A percentile compares a stretch with the other conserved stretches of the same genome.
Evolutionary conservation across 352 stramenopile species (phyloP).

Genomic region (Phytophthora europaea): DNA sequence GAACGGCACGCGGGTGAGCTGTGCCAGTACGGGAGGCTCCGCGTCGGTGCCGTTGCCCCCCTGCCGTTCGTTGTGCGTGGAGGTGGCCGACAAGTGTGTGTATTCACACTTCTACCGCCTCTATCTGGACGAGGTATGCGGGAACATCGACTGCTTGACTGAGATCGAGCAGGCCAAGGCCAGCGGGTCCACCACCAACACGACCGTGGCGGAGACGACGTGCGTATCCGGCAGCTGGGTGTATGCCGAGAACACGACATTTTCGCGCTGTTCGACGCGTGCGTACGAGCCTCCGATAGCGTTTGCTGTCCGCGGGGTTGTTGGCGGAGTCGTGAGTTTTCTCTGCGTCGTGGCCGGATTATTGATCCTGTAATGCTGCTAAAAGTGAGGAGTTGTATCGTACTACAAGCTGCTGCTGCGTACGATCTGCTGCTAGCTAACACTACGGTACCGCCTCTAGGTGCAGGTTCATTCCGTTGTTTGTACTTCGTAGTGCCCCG

Average conservation of each 20-base stretch:
- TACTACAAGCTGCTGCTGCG: not conserved
- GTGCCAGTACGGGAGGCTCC: conserved; percentile 31
- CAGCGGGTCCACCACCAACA: conserved; percentile 34
- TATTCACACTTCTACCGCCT: conserved; percentile 76
- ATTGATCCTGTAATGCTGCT: not conserved
- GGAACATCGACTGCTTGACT: conserved; percentile 66
- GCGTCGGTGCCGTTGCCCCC: conserved; percentile 52
- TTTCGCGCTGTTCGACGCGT: conserved; percentile 69
- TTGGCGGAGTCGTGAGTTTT: not conserved
- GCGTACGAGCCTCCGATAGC: conserved; percentile 48
- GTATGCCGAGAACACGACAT: conserved; percentile 52
- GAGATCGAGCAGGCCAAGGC: conserved; percentile 53
- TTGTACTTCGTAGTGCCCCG: too few species aligned
- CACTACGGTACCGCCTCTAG: too few species aligned
- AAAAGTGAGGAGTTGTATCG: not conserved
- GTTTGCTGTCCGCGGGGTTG: not conserved
- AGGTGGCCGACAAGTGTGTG: conserved; percentile 82
- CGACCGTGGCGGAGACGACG: conserved; percentile 42
- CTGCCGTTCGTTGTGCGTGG: conserved; percentile 78
- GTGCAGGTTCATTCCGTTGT: too few species aligned
- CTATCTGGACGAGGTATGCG: conserved; percentile 75
- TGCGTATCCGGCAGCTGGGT: conserved; percentile 67
- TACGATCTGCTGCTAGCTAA: too few species aligned
- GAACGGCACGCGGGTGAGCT: conserved; percentile 45
- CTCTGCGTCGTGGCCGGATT: not conserved